Evolutionary conservation across 1,284 basidiomycete genomes (phyloP), one percentile per base, ranked within the genome.

Genomic region (Ceratobasidium papillatum): DNA sequence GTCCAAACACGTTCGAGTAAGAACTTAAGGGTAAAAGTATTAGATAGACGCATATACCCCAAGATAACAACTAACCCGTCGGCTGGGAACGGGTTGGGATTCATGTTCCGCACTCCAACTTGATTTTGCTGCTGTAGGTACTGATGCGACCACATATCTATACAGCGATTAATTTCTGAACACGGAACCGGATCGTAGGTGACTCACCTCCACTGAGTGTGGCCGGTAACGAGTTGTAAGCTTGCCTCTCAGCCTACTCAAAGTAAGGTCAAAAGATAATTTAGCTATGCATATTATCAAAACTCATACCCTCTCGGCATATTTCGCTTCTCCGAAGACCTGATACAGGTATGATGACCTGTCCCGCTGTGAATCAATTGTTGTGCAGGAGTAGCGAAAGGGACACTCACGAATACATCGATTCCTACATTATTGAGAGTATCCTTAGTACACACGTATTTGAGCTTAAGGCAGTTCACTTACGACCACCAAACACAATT

Each of bases 401-500:
- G 38, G 49, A 52, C 0, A 80, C 86, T 74, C 77, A 88, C 85
- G 87, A 88, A 79, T 87, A 89, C 86, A 89, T 88, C 3, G 87
- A 87, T 84, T 89, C 87, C 86, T 87, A 69, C 12, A 68, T 72
- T 11, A 51, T 34, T 47, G 5, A 19, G 0, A 7, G 25, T 27
- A 19, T 25, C 5, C 19, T 68, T 7, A 74, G 62, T 38, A n/a
- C 45, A 25, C 9, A n/a, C 8, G 62, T 63, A 64, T 8, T 12
- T 27, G 4, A 19, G n/a, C 17, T 11, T 3, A 1, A 11, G 2
- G 22, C 2, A 1, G 19, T 3, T 38, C 43, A 83, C 86, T 49
- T 80, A 87, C 87, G 76, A 89, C 88, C 9, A 89, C 87, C 14
- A 88, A 80, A 78, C 88, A 89, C 3, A 89, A 81, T 76, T 89